phyloP scores from a whole-genome alignment of 352 stramenopile species.

The Globisporangium polare region DNA sequence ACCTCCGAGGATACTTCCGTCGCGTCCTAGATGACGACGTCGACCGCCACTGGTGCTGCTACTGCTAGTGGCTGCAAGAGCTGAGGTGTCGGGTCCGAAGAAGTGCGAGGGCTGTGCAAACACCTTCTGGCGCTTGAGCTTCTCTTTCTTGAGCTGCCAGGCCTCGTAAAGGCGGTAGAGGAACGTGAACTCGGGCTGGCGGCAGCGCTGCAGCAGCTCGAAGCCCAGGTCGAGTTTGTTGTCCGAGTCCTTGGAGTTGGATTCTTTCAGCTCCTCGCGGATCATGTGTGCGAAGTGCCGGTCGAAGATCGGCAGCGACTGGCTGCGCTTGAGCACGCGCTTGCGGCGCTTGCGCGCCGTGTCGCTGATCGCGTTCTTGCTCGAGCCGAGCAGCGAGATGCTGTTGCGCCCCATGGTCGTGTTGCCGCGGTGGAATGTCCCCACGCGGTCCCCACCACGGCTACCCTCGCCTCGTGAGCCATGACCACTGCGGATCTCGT shows the following conservation, averaged over 20 bases:
- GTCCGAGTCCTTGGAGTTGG: conserved; percentile 51
- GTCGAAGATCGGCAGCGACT: conserved; percentile 63
- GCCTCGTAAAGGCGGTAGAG: conserved; percentile 45
- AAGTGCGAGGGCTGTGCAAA: background rate
- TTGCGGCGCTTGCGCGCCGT: conserved; percentile 19
- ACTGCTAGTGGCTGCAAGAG: background rate
- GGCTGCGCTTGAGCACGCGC: conserved; percentile 53
- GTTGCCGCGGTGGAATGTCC: conserved; percentile 12
- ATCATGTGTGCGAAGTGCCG: conserved; percentile 57
- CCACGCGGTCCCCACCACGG: background rate
- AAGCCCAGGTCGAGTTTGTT: conserved; percentile 57
- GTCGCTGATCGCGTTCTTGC: conserved; percentile 16
- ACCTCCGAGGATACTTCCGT: background rate
- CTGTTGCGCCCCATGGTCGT: conserved; percentile 13
- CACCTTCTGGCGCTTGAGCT: conserved; percentile 4
- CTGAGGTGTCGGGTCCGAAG: background rate
- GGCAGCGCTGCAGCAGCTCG: conserved; percentile 45
- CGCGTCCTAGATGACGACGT: background rate
- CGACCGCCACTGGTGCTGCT: too few relatives aligned
- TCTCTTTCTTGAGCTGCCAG: conserved; percentile 23
- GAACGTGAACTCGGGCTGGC: conserved; percentile 52
- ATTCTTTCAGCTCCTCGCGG: conserved; percentile 46
- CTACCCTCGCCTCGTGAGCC: conserved; percentile 2
- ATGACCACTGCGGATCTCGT: conserved; percentile 29
- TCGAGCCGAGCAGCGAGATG: conserved; percentile 11